A percentile compares a stretch with the other conserved stretches of the same genome.
These are phyloP conservation scores for Xylaria sp. DNA, from an alignment of 2,329 filamentous ascomycete species.

Conservation along the genomic window DNA sequence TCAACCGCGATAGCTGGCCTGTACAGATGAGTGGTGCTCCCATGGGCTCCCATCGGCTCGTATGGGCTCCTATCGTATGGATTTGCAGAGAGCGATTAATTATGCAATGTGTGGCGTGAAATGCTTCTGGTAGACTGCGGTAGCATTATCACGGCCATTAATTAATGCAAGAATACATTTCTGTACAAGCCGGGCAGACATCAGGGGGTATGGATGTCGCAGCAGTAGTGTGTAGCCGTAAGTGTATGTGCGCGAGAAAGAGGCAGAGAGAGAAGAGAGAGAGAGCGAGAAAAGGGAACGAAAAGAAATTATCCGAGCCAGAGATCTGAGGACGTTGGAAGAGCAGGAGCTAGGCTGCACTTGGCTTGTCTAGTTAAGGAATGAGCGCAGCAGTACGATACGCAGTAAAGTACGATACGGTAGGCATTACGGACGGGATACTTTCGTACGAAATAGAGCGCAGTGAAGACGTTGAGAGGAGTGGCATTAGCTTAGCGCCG, in stretches of 20 bases:
- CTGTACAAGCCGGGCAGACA: background rate
- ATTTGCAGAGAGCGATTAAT: background rate
- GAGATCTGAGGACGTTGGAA: conserved; percentile 5
- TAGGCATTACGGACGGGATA: too few relatives aligned
- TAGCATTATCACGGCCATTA: background rate
- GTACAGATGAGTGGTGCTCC: background rate
- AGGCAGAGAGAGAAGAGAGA: background rate
- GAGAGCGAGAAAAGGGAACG: background rate
- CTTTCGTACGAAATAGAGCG: background rate
- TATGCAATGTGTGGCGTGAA: background rate
- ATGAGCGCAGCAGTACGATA: too few relatives aligned
- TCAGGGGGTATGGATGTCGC: background rate
- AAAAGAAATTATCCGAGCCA: conserved; percentile 10
- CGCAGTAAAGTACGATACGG: too few relatives aligned
- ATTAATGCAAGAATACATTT: conserved; percentile 1
- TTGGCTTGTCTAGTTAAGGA: background rate
- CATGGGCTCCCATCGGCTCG: background rate
- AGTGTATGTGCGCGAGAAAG: background rate
- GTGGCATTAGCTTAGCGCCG: conserved; percentile 13
- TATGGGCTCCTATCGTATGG: too few relatives aligned
- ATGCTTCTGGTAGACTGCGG: background rate
- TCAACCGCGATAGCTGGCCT: background rate
- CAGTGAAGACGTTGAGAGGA: conserved; percentile 1
- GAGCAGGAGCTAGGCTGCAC: background rate
- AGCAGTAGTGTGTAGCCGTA: background rate